phyloP scores from a whole-genome alignment of 2,329 filamentous ascomycete genomes.

The Penicillium sumatraense region DNA sequence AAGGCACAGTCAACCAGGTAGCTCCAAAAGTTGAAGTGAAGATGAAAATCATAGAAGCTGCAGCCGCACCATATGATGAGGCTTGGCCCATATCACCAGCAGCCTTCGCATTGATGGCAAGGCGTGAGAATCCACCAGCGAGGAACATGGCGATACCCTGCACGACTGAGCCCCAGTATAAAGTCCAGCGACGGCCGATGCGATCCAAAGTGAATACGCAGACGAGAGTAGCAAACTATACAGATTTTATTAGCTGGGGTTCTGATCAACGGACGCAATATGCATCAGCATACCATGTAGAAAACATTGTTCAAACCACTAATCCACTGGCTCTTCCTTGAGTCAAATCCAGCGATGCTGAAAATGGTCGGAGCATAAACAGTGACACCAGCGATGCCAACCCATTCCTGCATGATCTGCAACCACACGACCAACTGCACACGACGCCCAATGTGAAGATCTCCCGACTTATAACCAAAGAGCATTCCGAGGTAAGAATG shows the following conservation, averaged over 20 bases:
- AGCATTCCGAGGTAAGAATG: conserved; percentile 70
- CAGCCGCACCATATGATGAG: conserved; percentile 64
- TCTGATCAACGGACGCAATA: background rate
- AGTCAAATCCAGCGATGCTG: conserved; percentile 67
- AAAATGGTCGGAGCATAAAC: conserved; percentile 65
- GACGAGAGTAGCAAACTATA: conserved; percentile 48
- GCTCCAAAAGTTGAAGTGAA: conserved; percentile 69
- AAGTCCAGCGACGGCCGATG: conserved; percentile 70
- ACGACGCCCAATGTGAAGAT: conserved; percentile 68
- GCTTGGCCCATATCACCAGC: conserved; percentile 53
- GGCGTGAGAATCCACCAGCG: conserved; percentile 65
- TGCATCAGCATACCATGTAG: conserved; percentile 52
- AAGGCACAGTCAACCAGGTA: conserved; percentile 65
- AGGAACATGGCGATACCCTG: conserved; percentile 68
- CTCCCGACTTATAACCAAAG: conserved; percentile 67
- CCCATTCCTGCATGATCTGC: conserved; percentile 73
- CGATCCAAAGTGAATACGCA: conserved; percentile 69
- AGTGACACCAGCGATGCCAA: conserved; percentile 71
- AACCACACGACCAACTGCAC: conserved; percentile 74
- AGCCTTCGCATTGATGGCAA: conserved; percentile 55
- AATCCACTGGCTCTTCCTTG: conserved; percentile 66
- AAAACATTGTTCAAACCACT: conserved; percentile 62
- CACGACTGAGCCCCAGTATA: conserved; percentile 69
- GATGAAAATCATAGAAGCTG: conserved; percentile 72
- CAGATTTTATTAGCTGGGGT: conserved; percentile 3